Conservation (phyloP, 306 rosid genomes). For the Oemleria cerasiformis region DNA sequence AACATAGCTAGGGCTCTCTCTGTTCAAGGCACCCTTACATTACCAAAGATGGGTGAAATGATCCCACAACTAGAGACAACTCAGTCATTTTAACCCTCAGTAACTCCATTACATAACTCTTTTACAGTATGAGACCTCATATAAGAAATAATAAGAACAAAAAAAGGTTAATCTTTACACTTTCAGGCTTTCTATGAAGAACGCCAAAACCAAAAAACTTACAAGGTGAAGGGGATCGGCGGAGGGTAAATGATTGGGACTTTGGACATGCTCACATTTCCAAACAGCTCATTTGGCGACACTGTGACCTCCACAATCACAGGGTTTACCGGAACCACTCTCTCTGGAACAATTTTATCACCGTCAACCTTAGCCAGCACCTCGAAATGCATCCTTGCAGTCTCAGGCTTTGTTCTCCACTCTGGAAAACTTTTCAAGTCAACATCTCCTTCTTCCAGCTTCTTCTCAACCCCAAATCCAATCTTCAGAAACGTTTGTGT, state of each 20-base stretch:
- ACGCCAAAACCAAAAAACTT: conserved; percentile 17
- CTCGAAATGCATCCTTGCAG: conserved; percentile 67
- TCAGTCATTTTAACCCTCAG: not conserved
- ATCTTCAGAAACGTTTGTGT: conserved; percentile 80
- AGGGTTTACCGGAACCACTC: conserved; percentile 55
- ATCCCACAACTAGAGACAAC: not conserved
- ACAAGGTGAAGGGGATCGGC: conserved; percentile 50
- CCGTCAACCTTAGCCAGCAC: conserved; percentile 92
- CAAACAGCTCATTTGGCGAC: conserved; percentile 30
- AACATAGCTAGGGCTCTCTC: not conserved
- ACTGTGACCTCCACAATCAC: conserved; percentile 51
- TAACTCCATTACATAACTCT: not conserved
- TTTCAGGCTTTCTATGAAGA: conserved; percentile 24
- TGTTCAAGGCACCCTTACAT: not conserved
- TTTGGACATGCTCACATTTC: conserved; percentile 60
- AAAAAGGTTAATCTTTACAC: conserved; percentile 29
- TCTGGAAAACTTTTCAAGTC: conserved; percentile 53
- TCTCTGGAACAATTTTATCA: conserved; percentile 73
- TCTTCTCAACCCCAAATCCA: conserved; percentile 85
- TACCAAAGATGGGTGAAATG: not conserved
- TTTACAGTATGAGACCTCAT: conserved; percentile 3
- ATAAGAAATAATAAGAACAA: not conserved
- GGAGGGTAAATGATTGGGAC: conserved; percentile 54
- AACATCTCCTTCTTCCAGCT: conserved; percentile 68
- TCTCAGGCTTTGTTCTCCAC: conserved; percentile 89